Base-by-base conservation (phyloP, 169 alveolate species). In the Perkinsus marinus region DNA sequence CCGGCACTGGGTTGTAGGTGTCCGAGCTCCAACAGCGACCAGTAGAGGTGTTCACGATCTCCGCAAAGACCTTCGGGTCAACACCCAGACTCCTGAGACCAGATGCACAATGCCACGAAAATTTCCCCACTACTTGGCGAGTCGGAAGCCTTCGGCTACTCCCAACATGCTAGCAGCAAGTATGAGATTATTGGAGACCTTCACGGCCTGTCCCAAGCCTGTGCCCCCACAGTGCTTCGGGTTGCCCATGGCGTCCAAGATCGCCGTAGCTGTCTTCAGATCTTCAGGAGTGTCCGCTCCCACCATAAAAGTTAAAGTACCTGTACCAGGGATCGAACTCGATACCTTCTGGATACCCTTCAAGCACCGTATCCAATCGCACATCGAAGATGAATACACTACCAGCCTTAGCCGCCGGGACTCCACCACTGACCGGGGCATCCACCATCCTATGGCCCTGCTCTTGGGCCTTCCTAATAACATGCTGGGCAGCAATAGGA, bases 291-390 rank as follows among this genome's bases (percentile, higher is more conserved):
- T 57, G 34, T 57, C 96, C 6, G 94, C 93, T 79, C 96, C 97
- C 57, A 93, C 95, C 97, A 95, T 95, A 68, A 95, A 95, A 16
- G 97, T 95, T 0, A 95, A 89, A 37, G 95, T 94, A 3, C 89
- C 92, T 10, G 46, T 10, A 7, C 89, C 47, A 6, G 92, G 79
- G 79, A 57, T 57, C 79, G 79, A 57, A 57, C 79, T 30, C 79
- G 79, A 13, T 13, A 13, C 79, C 79, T 57, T 16, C 34, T 17
- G 68, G 26, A 57, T 41, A 41, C 46, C n/a, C n/a, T n/a, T n/a
- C n/a, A n/a, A n/a, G n/a, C n/a, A n/a, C n/a, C n/a, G n/a, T n/a
- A n/a, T n/a, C n/a, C n/a, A n/a, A n/a, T n/a, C n/a, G n/a, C n/a
- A n/a, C n/a, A n/a, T n/a, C n/a, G n/a, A n/a, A n/a, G n/a, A n/a